Base-by-base conservation (phyloP, 108 stramenopile genomes). In the Skeletonema grethae region DNA sequence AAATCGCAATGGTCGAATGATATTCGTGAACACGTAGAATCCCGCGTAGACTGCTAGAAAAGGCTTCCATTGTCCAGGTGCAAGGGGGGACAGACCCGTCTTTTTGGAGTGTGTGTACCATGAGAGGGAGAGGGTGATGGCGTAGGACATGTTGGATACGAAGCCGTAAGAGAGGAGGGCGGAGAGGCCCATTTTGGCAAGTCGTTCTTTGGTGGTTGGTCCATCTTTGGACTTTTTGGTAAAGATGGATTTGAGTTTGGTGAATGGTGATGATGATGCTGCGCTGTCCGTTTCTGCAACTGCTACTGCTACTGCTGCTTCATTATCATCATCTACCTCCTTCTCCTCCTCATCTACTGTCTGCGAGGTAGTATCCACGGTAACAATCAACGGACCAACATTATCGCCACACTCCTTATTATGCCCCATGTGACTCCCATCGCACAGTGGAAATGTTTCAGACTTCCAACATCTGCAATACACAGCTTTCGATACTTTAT, bases 141-240 rank as follows among this genome's bases (percentile, higher is more conserved):
- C 64, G 68, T 93, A 95, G 20, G 78, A 83, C 61, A 89, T 85
- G 59, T 97, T 97, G 64, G 87, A 88, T 10, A 97, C 95, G 66
- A 84, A 94, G 32, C 97, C 95, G 80, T 97, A 97, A 34, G 90
- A 88, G 20, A 97, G 70, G 1, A 94, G 28, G 1, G 88, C 90
- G 46, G 90, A 85, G 15, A 94, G 65, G 8, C 94, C 96, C 78
- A 95, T 82, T 74, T 92, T 91, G 35, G 84, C 83, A 12, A 97
- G 72, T 65, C 78, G 68, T 67, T 92, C 84, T 67, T 63, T 59
- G 3, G 76, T 77, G n/a, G 76, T 64, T 24, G 61, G 22, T 24
- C 75, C 75, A 30, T 67, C 36, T 12, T 16, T 20, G 58, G 56
- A 9, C 35, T 62, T 35, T 20, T 50, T 50, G 15, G 41, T 41